Evolutionary conservation across 371 early-diverging fungal genomes (phyloP), one percentile per base, ranked within the genome.

Genomic region (Rhizopus sp.): DNA sequence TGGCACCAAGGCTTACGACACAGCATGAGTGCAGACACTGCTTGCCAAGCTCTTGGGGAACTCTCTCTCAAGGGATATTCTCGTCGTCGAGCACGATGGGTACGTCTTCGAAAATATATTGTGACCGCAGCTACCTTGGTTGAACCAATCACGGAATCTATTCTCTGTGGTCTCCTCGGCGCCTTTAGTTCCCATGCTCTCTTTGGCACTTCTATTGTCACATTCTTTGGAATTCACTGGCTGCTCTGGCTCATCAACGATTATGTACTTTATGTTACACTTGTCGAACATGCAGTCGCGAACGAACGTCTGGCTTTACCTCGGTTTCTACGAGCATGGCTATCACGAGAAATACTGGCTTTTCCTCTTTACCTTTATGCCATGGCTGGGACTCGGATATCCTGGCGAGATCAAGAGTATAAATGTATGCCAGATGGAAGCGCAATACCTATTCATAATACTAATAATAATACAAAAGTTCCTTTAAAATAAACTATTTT

Each of bases 141-240:
- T 1, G 98, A 98, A 64, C 97, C 98, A 4, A 81, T 95, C 33
- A 91, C 94, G 5, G 97, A 96, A 70, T 93, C 91, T 10, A 72
- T 96, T 32, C 60, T 94, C 13, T 83, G 87, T 69, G 93, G 92
- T 7, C 31, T 85, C 3, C 72, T 91, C 57, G 91, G 90, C 3
- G 84, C 91, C 2, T 85, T 76, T 56, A 89, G 70, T 35, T 88
- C 66, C 45, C 46, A 52, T 7, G 7, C 54, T 9, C n/a, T 85
- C 16, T 88, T 82, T 57, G 77, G 72, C 17, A 61, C 75, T 7
- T 70, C 82, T 30, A 55, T 69, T 1, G 48, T 52, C 33, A 52
- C 64, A n/a, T 87, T 89, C 41, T 84, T 93, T 56, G 58, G 69
- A 6, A 59, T 85, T 5, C 94, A 96, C 59, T 59, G 88, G 59